Base-by-base conservation (phyloP, 371 early-diverging fungal genomes). In the Antonospora locustae region DNA sequence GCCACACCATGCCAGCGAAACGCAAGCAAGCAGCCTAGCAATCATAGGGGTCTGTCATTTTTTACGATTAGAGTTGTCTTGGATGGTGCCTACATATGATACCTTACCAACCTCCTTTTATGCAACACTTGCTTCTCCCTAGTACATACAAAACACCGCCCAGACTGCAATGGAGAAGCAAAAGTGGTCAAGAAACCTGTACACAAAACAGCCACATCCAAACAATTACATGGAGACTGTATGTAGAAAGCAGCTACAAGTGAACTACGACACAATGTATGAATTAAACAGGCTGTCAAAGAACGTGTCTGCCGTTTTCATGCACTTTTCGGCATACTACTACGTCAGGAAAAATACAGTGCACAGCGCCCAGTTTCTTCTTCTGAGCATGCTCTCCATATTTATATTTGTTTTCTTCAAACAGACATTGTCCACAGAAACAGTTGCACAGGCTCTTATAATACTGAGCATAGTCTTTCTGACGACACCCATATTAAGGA, bases 401-500 rank as follows among this genome's bases (percentile, higher is more conserved):
- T 20, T 51, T 12, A 28, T 32, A 11, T 22, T 23, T 9, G 47
- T 45, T 22, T 37, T 59, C 6, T 45, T 24, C n/a, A 23, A 30
- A 29, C 30, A 23, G 27, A 20, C 9, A 6, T 29, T 36, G 11
- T 14, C 44, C 2, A 51, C 14, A 11, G 30, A 51, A 7, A 37
- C 24, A 27, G 37, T 51, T 24, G 36, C 38, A 0, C 49, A 52
- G 32, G 20, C 62, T n/a, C 34, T 16, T 9, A 16, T 65, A 22
- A 55, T 65, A 1, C 32, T 60, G 2, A 29, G 54, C 2, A 16
- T 59, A 11, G 14, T 22, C 37, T 57, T 43, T 29, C 16, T 55
- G 36, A 22, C 55, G 12, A 20, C 44, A 20, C 66, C 66, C 19
- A 47, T 65, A 4, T 29, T 60, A 11, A 55, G 51, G 14, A 60